phyloP scores from a whole-genome alignment of 306 rosid species.

The Hylodesmum podocarpum region DNA sequence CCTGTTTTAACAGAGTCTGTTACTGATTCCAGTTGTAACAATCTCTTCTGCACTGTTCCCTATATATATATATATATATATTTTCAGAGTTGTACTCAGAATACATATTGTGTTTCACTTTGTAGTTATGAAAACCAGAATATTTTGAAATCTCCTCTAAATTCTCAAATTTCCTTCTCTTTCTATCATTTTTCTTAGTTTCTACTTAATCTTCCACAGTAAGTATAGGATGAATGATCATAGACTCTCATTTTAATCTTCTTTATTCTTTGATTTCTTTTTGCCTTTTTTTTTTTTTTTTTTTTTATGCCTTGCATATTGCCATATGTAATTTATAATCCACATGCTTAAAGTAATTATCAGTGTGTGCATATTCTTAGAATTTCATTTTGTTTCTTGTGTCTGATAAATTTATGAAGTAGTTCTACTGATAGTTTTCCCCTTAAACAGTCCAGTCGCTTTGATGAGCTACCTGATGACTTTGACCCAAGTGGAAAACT shows the following conservation, averaged over 20 bases:
- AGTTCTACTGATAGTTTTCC: conserved; percentile 12
- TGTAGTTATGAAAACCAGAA: not conserved
- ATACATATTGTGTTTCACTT: not conserved
- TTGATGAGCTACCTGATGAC: conserved; percentile 96
- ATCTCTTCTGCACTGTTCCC: not conserved
- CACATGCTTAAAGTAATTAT: conserved; percentile 11
- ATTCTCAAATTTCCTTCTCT: not conserved
- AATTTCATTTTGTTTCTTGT: not conserved
- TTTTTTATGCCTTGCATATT: not conserved
- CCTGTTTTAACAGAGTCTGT: not conserved
- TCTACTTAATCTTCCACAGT: not conserved
- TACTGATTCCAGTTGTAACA: not conserved
- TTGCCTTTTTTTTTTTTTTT: not conserved
- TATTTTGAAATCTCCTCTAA: not conserved
- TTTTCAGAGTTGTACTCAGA: not conserved
- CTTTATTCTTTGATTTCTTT: conserved; percentile 6
- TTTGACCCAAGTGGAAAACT: conserved; percentile 96
- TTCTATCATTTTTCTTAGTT: not conserved
- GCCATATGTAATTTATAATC: not conserved
- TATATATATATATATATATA: too few species aligned
- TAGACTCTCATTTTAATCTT: not conserved
- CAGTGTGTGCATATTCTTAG: conserved; percentile 7
- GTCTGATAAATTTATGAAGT: conserved; percentile 18
- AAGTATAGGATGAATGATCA: not conserved
- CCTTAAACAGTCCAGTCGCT: conserved; percentile 71